Evolutionary conservation across 306 rosid species (phyloP).

Genomic region (Dryas alaskensis): DNA sequence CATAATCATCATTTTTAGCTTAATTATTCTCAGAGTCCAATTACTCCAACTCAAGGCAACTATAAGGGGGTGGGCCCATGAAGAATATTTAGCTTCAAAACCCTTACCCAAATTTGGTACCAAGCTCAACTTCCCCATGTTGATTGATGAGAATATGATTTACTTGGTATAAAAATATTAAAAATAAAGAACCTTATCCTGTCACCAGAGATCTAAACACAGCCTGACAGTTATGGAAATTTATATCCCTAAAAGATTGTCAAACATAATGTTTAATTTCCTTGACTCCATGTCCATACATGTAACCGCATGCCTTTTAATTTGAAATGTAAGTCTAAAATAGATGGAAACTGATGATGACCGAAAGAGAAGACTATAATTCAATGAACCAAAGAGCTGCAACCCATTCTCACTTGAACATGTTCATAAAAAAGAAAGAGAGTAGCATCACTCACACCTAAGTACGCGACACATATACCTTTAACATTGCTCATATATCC

Average conservation of each 20-base stretch:
- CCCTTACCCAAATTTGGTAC: background rate
- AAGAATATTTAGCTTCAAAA: background rate
- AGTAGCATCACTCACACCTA: background rate
- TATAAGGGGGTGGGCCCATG: background rate
- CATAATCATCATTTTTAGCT: background rate
- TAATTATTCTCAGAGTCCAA: too few relatives aligned
- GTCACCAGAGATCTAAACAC: background rate
- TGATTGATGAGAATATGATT: background rate
- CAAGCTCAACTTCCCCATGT: background rate
- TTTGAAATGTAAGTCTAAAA: background rate
- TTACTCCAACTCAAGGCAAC: background rate
- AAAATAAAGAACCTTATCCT: background rate
- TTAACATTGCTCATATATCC: background rate
- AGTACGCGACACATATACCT: background rate
- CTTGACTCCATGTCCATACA: background rate
- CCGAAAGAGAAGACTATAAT: background rate
- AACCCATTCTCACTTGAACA: constrained; percentile 1
- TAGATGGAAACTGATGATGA: constrained; percentile 2
- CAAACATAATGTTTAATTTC: background rate
- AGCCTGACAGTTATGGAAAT: background rate
- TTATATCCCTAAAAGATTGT: background rate
- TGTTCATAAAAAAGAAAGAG: background rate
- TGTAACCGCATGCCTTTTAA: background rate
- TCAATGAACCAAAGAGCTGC: constrained; percentile 3
- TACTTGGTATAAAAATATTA: background rate